A percentile compares a stretch with the other conserved stretches of the same genome.
Conservation (phyloP, 129 eudicot species). For the Arctium lappa region DNA sequence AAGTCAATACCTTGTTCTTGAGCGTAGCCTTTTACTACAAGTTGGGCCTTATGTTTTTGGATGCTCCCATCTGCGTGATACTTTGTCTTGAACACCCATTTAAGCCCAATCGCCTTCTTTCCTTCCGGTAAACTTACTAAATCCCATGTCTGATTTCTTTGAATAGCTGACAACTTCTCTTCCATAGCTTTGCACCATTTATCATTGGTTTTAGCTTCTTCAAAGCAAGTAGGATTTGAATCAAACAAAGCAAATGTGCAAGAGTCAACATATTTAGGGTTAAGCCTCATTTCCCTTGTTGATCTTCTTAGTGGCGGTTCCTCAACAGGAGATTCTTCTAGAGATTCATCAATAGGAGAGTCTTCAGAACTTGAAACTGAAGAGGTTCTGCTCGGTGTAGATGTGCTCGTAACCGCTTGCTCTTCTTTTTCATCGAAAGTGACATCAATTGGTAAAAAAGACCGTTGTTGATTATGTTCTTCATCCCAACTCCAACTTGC, state of each 20-base stretch:
- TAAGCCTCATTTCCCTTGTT: too few species aligned
- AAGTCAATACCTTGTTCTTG: conserved; percentile 2
- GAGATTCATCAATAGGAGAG: too few species aligned
- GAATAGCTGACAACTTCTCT: neutral
- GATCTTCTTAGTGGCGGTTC: too few species aligned
- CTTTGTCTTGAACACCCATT: neutral
- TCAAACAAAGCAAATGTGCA: neutral
- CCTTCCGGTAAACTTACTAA: neutral
- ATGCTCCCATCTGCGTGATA: neutral
- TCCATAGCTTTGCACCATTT: neutral
- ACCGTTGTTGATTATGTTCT: too few species aligned
- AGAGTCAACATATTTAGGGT: neutral
- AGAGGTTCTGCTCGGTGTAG: too few species aligned
- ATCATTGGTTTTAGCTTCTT: neutral
- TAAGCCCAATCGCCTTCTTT: neutral
- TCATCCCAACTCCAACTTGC: neutral
- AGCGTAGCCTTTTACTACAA: neutral
- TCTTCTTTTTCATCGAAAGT: too few species aligned
- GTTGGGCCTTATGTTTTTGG: neutral
- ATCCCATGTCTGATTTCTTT: neutral
- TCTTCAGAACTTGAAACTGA: too few species aligned
- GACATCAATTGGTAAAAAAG: too few species aligned
- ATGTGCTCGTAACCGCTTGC: too few species aligned
- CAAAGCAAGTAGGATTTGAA: neutral
- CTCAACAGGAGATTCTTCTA: too few species aligned